These are phyloP conservation scores for Linum lewisii DNA, from an alignment of 345 rosid genomes.

Conservation along the genomic window DNA sequence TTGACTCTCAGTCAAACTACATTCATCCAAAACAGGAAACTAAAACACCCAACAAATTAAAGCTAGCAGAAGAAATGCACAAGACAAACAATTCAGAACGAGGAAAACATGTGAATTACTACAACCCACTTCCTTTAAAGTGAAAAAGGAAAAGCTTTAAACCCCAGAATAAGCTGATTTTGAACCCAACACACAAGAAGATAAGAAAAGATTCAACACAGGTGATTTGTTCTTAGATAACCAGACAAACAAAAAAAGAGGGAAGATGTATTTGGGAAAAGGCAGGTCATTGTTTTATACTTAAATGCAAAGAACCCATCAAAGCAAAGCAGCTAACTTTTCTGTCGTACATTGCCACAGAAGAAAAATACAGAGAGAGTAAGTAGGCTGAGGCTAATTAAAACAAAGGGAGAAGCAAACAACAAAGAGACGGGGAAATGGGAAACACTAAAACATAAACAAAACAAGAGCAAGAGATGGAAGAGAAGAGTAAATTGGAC, in stretches of 20 bases:
- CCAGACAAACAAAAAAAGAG: background rate
- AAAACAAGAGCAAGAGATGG: background rate
- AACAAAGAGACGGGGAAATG: background rate
- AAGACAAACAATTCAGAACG: no score
- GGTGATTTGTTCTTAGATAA: background rate
- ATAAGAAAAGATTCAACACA: background rate
- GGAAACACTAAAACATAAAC: background rate
- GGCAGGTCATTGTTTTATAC: background rate
- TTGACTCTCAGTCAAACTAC: constrained; percentile 19
- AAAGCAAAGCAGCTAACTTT: background rate
- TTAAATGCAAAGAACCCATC: background rate
- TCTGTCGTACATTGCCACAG: background rate
- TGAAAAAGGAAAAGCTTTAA: background rate
- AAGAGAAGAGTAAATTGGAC: background rate
- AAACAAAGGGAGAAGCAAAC: background rate
- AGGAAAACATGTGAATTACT: background rate
- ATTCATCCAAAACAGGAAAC: constrained; percentile 7
- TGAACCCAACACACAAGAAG: background rate
- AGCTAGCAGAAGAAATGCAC: background rate
- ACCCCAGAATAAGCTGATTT: background rate
- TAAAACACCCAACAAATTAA: background rate
- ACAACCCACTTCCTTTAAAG: background rate
- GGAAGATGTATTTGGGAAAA: no score
- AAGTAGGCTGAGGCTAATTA: background rate
- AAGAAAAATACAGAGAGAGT: background rate